Evolutionary conservation across 2,329 filamentous ascomycete species (phyloP), one percentile per base, ranked within the genome.

Genomic region (Fusarium brachygibbosum): DNA sequence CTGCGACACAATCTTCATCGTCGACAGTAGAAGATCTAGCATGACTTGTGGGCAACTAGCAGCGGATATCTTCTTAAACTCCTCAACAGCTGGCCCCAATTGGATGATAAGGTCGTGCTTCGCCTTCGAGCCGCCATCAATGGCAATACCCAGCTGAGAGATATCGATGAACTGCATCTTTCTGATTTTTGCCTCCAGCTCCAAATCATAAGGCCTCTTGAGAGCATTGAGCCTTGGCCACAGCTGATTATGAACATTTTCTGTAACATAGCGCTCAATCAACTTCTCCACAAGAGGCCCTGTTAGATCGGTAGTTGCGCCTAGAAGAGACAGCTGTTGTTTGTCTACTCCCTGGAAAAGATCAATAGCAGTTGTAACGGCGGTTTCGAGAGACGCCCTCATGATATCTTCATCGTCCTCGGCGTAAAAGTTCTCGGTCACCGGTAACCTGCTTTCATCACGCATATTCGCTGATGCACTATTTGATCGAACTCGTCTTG

Each of bases 271-370:
- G 48, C 94, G 90, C 79, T 99, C 96, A 69, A 99, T 98, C 74
- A 99, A 85, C 65, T 93, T 90, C 81, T 99, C 97, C 2, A 99
- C 94, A 11, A 97, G 82, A 2, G 94, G 93, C 0, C 96, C 95
- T 0, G 96, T 98, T 52, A 99, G 82, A 76, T 98, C 94, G 3
- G 97, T 99, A 2, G 94, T 97, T 6, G 94, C 93, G 19, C 94
- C 96, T 6, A 99, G 85, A 35, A 97, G 85, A 5, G 95, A 98
- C 29, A 99, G 83, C 75, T 98, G 96, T 74, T 97, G 93, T 78
- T 97, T 97, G 77, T 99, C 96, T 8, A 99, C 95, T 63, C 90
- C 90, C 75, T 98, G 95, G 71, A 99, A 99, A 2, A 98, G 85
- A 75, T 99, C 96, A 70, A 99, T 98, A 0, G 94, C 96, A 12